Conservation (phyloP, 1,139 yeast species). For the Geotrichum macrosporum region DNA sequence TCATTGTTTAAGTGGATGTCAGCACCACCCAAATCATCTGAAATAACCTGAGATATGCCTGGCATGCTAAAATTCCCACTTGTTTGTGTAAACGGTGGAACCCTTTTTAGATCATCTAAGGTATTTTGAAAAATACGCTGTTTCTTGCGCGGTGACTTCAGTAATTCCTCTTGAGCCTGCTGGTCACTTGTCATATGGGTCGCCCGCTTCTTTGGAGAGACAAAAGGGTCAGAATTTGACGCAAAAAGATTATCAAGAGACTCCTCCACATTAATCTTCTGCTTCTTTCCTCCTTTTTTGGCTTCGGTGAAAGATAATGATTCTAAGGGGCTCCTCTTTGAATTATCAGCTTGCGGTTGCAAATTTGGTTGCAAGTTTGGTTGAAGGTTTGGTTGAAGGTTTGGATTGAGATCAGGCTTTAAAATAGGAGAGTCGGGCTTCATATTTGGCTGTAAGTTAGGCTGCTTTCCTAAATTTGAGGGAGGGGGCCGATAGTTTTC, state of each 20-base stretch:
- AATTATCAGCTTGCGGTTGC: not conserved
- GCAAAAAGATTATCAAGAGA: not conserved
- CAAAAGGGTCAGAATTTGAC: not conserved
- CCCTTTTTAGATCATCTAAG: constrained; percentile 27
- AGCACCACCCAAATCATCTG: constrained; percentile 14
- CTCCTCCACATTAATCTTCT: too few relatives aligned
- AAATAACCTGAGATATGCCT: constrained; percentile 27
- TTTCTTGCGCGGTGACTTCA: constrained; percentile 9
- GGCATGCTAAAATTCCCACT: constrained; percentile 41
- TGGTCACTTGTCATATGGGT: not conserved
- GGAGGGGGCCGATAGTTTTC: not conserved
- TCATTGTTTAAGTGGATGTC: not conserved
- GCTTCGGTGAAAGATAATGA: not conserved
- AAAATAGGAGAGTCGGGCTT: not conserved
- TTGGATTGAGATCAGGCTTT: too few relatives aligned
- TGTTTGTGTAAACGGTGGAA: constrained; percentile 44
- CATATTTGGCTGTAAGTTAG: constrained; percentile 3
- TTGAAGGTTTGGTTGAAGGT: too few relatives aligned
- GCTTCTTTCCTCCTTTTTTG: not conserved
- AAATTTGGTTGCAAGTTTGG: not conserved
- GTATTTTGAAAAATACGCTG: constrained; percentile 2
- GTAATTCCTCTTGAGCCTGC: not conserved
- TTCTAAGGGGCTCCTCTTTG: not conserved
- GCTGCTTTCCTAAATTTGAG: not conserved
- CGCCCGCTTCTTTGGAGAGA: constrained; percentile 5